phyloP scores from a whole-genome alignment of 2,329 filamentous ascomycete genomes.

The Nannizziopsis barbatae region DNA sequence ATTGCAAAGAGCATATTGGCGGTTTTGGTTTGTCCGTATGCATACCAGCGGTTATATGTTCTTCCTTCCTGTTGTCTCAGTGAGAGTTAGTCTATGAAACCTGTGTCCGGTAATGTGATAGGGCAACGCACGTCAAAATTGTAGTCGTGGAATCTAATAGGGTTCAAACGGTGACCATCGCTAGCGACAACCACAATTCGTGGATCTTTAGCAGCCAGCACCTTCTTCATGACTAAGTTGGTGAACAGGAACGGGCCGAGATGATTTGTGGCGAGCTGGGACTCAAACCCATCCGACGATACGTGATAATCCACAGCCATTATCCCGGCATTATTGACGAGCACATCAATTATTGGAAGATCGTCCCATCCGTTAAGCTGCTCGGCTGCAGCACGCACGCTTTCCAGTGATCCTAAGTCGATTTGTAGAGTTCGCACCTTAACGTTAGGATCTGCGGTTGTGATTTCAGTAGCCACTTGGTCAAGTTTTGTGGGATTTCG shows the following conservation, averaged over 20 bases:
- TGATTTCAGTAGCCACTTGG: constrained; percentile 23
- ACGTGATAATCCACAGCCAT: constrained; percentile 25
- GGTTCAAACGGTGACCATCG: constrained; percentile 34
- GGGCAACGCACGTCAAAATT: constrained; percentile 32
- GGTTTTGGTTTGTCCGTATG: constrained; percentile 43
- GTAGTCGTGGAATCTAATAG: constrained; percentile 36
- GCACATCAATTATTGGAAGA: constrained; percentile 26
- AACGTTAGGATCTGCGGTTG: constrained; percentile 12
- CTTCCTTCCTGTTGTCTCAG: constrained; percentile 17
- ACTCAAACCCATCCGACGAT: constrained; percentile 31
- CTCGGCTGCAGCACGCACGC: constrained; percentile 24
- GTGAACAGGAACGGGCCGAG: constrained; percentile 20
- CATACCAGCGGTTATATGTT: constrained; percentile 27
- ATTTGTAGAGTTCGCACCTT: constrained; percentile 22
- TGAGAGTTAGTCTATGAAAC: neutral
- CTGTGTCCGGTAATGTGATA: constrained; percentile 12
- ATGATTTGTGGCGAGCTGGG: constrained; percentile 32
- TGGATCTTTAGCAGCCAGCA: constrained; percentile 20
- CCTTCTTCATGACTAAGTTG: constrained; percentile 20
- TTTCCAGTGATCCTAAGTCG: constrained; percentile 26
- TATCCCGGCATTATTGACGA: constrained; percentile 37
- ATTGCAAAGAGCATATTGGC: constrained; percentile 40
- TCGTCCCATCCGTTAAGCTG: constrained; percentile 23
- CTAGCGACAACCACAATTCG: constrained; percentile 39
- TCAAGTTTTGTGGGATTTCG: constrained; percentile 28